These are phyloP conservation scores for Posidonia australis DNA, from an alignment of 106 monocot species.

Conservation along the genomic window DNA sequence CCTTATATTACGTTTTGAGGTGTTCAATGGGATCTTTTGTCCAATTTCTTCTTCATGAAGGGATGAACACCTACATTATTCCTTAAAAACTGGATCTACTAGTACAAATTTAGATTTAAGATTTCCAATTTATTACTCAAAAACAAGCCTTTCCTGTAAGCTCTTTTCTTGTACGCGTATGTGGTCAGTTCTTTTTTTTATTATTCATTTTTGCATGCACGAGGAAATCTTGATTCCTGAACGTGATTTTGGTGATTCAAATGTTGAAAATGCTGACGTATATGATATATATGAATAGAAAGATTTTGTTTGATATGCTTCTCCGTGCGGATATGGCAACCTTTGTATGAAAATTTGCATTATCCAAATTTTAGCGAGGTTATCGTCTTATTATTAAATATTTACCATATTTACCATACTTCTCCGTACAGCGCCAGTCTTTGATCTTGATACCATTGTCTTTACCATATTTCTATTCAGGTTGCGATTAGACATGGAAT, in stretches of 20 bases:
- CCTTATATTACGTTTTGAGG: neutral
- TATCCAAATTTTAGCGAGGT: too few relatives aligned
- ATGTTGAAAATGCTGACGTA: neutral
- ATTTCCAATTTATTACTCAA: neutral
- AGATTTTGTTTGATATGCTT: neutral
- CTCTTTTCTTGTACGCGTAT: neutral
- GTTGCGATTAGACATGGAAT: too few relatives aligned
- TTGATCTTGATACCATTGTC: too few relatives aligned
- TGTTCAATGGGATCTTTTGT: too few relatives aligned
- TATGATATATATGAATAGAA: neutral
- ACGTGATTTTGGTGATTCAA: constrained; percentile 1
- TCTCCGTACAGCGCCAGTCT: too few relatives aligned
- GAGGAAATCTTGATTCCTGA: neutral
- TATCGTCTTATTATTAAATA: too few relatives aligned
- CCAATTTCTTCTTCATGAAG: too few relatives aligned
- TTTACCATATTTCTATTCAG: too few relatives aligned
- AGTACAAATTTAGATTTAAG: neutral
- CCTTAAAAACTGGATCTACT: neutral
- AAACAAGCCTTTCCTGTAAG: neutral
- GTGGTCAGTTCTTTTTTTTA: neutral
- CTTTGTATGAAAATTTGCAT: too few relatives aligned
- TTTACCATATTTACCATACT: too few relatives aligned
- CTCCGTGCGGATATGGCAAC: too few relatives aligned
- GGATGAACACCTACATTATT: too few relatives aligned
- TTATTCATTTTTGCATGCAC: neutral